Percentiles rank a stretch among this genome's conserved stretches.
Evolutionary conservation across 2,329 filamentous ascomycete genomes (phyloP).

Genomic region (Sporothrix variecibatus): DNA sequence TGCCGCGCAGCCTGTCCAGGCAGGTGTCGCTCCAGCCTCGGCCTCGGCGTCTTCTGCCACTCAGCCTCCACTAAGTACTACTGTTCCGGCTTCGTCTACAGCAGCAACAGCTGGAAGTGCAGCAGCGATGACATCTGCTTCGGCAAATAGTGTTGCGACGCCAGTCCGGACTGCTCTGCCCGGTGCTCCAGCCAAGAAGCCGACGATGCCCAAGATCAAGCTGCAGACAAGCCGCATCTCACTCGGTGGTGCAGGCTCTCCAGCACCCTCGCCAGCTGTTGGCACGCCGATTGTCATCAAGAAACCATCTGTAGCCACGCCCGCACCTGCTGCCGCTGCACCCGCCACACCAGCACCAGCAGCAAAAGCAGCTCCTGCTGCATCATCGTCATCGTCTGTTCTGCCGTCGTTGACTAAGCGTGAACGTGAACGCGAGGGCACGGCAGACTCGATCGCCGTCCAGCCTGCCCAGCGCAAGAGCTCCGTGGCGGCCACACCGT

Average conservation of each 20-base stretch:
- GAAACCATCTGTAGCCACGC: slow-evolving; percentile 32
- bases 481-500: background rate
- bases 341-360: background rate
- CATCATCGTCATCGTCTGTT: background rate
- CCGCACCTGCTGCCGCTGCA: background rate
- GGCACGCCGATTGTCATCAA: slow-evolving; percentile 25
- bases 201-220: slow-evolving; percentile 31
- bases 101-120: background rate
- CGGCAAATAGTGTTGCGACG: background rate
- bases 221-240: slow-evolving; percentile 29
- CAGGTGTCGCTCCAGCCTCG: background rate
- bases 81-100: background rate
- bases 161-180: slow-evolving; percentile 25
- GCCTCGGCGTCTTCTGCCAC: background rate
- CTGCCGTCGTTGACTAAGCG: background rate
- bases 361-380: background rate
- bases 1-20: background rate
- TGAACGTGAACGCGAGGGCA: slow-evolving; percentile 20
- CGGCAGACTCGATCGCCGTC: slow-evolving; percentile 35
- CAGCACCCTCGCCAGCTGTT: background rate
- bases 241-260: background rate
- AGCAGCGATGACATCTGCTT: background rate
- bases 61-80: background rate
- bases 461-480: slow-evolving; percentile 30
- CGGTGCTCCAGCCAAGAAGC: slow-evolving; percentile 24